These are phyloP conservation scores for Solanum hybrid DNA, from an alignment of 305 asterid genomes.

Conservation along the genomic window DNA sequence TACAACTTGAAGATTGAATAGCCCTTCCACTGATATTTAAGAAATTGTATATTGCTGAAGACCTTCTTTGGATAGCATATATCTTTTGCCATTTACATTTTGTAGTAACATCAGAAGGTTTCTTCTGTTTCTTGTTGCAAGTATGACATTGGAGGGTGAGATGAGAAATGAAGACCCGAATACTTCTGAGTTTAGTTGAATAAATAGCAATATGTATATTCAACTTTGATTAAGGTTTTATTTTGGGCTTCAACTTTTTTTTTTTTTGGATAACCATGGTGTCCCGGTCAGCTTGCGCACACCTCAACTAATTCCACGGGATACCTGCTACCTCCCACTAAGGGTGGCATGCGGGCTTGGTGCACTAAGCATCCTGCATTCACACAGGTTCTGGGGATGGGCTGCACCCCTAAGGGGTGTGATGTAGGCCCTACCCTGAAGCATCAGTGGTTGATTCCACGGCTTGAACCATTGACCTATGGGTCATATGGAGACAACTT, in stretches of 20 bases:
- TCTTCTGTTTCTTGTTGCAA: background rate
- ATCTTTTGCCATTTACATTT: background rate
- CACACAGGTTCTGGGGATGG: background rate
- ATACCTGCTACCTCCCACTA: background rate
- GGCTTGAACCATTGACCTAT: background rate
- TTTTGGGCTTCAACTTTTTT: background rate
- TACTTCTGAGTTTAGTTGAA: background rate
- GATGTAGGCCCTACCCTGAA: background rate
- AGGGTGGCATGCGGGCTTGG: background rate
- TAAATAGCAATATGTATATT: background rate
- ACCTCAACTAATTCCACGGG: background rate
- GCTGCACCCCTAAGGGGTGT: background rate
- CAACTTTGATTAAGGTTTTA: background rate
- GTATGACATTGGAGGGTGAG: background rate
- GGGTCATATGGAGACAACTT: background rate
- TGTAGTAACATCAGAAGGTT: background rate
- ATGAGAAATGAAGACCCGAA: background rate
- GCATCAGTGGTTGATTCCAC: background rate
- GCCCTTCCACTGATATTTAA: background rate
- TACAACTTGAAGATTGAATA: background rate
- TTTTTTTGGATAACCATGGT: background rate
- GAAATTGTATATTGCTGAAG: background rate
- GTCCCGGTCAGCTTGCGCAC: background rate
- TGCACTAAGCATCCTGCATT: background rate
- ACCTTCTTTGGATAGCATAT: background rate